phyloP scores from a whole-genome alignment of 2,329 filamentous ascomycete species.

The Xylaria sp. region DNA sequence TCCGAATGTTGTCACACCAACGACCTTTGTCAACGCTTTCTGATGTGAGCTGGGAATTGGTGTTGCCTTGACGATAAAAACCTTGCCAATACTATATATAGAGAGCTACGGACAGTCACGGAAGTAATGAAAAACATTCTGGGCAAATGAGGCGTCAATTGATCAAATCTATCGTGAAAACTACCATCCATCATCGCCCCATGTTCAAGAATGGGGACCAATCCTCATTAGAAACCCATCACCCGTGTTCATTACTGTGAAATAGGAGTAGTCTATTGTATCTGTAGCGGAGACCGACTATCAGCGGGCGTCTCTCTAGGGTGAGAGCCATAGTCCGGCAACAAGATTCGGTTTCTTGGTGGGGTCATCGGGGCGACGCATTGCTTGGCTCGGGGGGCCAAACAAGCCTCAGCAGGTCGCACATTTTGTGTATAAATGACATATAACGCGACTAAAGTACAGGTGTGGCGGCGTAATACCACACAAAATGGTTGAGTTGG shows the following conservation, averaged over 20 bases:
- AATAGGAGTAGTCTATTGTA: slow-evolving; percentile 15
- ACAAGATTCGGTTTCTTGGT: slow-evolving; percentile 35
- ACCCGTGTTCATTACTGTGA: slow-evolving; percentile 17
- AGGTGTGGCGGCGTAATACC: slow-evolving; percentile 41
- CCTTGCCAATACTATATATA: not conserved
- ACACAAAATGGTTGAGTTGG: slow-evolving; percentile 41
- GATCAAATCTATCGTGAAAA: slow-evolving; percentile 49
- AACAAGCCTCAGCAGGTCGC: slow-evolving; percentile 11
- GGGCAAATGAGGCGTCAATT: slow-evolving; percentile 44
- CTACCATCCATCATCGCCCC: slow-evolving; percentile 36
- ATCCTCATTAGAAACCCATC: slow-evolving; percentile 21
- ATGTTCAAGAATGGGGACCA: slow-evolving; percentile 34
- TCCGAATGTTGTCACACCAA: too few relatives aligned
- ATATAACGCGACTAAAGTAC: slow-evolving; percentile 61
- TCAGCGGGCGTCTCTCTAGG: slow-evolving; percentile 35
- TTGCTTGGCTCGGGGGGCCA: slow-evolving; percentile 11
- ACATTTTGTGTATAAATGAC: slow-evolving; percentile 21
- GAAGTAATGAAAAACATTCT: not conserved
- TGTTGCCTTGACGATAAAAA: not conserved
- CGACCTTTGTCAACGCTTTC: too few relatives aligned
- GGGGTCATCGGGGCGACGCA: slow-evolving; percentile 2
- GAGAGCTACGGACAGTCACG: not conserved
- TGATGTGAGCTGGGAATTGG: not conserved
- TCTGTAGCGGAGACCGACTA: slow-evolving; percentile 21
- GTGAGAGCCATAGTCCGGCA: slow-evolving; percentile 41